phyloP scores from a whole-genome alignment of 2,329 filamentous ascomycete genomes.

The Fusarium sororula region DNA sequence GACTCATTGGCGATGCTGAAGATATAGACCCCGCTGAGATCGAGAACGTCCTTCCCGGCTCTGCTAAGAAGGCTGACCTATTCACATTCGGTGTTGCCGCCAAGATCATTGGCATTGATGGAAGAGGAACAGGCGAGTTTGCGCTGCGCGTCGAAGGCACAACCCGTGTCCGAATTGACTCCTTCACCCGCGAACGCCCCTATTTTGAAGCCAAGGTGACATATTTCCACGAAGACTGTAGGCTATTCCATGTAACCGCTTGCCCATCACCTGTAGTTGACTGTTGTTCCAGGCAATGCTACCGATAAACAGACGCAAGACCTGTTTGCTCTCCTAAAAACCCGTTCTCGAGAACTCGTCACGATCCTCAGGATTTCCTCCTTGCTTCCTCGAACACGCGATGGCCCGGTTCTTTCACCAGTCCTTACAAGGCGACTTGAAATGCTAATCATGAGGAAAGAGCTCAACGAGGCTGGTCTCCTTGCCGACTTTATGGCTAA shows the following conservation, averaged over 20 bases:
- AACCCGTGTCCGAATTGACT: constrained; percentile 76
- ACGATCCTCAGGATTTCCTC: constrained; percentile 85
- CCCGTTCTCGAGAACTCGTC: constrained; percentile 85
- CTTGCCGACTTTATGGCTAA: constrained; percentile 98
- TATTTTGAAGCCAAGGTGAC: constrained; percentile 86
- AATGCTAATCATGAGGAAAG: constrained; percentile 84
- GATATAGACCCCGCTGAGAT: constrained; percentile 55
- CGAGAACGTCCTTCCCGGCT: constrained; percentile 64
- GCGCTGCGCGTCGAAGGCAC: constrained; percentile 87
- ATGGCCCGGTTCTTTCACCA: constrained; percentile 75
- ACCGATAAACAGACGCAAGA: constrained; percentile 71
- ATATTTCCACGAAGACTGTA: constrained; percentile 75
- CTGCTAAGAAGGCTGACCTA: constrained; percentile 75
- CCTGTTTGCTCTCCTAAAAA: constrained; percentile 82
- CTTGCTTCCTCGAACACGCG: constrained; percentile 76
- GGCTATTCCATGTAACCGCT: constrained; percentile 35
- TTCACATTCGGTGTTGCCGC: constrained; percentile 85
- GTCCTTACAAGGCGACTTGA: constrained; percentile 88
- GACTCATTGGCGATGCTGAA: constrained; percentile 73
- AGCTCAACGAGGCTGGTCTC: constrained; percentile 81
- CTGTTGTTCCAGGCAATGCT: constrained; percentile 39
- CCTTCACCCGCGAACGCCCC: constrained; percentile 74
- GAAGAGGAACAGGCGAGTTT: constrained; percentile 78
- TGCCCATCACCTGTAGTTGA: constrained; percentile 11
- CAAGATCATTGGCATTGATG: constrained; percentile 81